Base-by-base conservation (phyloP, 805 yeast genomes). In the Wickerhamomyces canadensis region DNA sequence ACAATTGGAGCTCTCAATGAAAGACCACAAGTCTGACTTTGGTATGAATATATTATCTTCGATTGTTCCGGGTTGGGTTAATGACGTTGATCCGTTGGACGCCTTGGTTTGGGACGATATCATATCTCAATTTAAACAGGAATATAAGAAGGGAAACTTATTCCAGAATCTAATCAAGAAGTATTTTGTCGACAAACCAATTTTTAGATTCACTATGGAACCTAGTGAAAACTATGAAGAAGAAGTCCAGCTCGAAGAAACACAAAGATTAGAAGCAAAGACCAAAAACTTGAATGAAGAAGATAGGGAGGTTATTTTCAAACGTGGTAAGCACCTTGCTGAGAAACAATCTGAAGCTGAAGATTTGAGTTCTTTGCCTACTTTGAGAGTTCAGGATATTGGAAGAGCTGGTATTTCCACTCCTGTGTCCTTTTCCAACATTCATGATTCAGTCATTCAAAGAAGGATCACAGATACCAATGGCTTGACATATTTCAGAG, bases 11-110 rank as follows among this genome's bases (percentile, higher is more conserved):
- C 62, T 93, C 22, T 62, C 78, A 25, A 80, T 86, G 56, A 86
- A 86, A 49, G 89, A 87, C 48, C 94, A 88, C 45, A 88, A 82
- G 48, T 80, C 98, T 0, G 84, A 85, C 42, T 93, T 87, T 64
- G 98, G 98, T 10, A 64, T 93, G 66, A 78, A 78, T 26, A 57
- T 91, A 33, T 65, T 91, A 24, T 77, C 77, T 54, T 72, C 86
- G 1, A 45, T 93, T 8, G 73, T 85, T n/a, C 85, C 95, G 8
- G 78, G 86, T 9, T 88, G 96, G 85, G 80, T 84, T 35, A 87
- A 87, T 55, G 76, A 75, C 17, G 72, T 76, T n/a, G 85, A 86
- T 58, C 94, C 95, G 2, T 65, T 91, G 47, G 72, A 76, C 11
- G 49, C 72, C 4, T 61, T 93, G 34, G 78, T 78, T 38, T 83